Percentiles rank a stretch among this genome's conserved stretches.
phyloP scores from a whole-genome alignment of 2,329 filamentous ascomycete genomes.

The Fusarium irregulare region DNA sequence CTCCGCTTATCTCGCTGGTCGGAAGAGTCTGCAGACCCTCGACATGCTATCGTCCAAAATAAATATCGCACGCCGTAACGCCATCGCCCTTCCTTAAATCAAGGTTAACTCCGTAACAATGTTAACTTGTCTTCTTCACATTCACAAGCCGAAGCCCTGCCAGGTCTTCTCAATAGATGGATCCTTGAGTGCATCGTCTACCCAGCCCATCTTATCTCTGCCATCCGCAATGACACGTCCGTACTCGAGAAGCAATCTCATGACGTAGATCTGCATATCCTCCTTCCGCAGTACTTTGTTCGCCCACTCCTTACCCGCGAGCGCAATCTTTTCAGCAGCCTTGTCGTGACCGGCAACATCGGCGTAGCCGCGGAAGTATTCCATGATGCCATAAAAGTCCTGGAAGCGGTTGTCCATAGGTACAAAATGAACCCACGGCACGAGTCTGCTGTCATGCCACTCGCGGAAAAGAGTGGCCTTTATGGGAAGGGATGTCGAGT shows the following conservation, averaged over 20 bases:
- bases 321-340: constrained; percentile 72
- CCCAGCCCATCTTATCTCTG: constrained; percentile 66
- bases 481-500: constrained; percentile 76
- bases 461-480: constrained; percentile 83
- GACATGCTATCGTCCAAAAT: constrained; percentile 26
- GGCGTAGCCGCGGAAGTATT: constrained; percentile 76
- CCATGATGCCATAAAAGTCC: constrained; percentile 78
- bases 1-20: constrained; percentile 18
- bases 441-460: constrained; percentile 81
- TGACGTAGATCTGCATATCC: constrained; percentile 79
- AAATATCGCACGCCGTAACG: constrained; percentile 32
- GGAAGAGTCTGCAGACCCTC: constrained; percentile 10
- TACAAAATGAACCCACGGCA: constrained; percentile 84
- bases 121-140: not conserved
- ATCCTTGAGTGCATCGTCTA: constrained; percentile 59
- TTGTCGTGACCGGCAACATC: constrained; percentile 63
- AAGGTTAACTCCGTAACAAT: constrained; percentile 35
- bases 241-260: constrained; percentile 73
- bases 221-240: constrained; percentile 65
- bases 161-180: constrained; percentile 49
- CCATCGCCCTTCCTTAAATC: constrained; percentile 36
- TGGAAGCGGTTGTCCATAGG: constrained; percentile 80
- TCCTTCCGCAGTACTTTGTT: constrained; percentile 74
- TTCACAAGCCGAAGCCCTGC: constrained; percentile 44
- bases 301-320: constrained; percentile 74